Conservation (phyloP, 1,284 basidiomycete species). For the Pyrrhoderma noxium region DNA sequence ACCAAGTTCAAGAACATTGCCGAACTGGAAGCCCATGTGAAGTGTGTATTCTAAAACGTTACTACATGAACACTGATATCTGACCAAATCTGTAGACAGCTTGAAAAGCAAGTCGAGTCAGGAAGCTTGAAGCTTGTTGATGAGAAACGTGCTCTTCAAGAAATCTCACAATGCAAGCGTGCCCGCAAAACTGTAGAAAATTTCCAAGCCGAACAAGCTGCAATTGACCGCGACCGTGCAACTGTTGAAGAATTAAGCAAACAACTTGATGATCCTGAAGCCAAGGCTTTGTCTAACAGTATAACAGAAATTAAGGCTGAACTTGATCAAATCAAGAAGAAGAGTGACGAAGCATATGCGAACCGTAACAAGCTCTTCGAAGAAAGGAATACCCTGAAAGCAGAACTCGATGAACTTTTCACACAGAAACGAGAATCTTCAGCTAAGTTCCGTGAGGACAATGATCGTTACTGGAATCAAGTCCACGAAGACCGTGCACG, state of each 20-base stretch:
- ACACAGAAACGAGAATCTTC: conserved; percentile 73
- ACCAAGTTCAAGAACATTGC: conserved; percentile 76
- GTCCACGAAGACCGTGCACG: conserved; percentile 79
- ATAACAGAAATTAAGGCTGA: conserved; percentile 83
- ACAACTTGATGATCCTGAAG: conserved; percentile 88
- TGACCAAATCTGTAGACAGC: conserved; percentile 42
- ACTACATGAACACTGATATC: conserved; percentile 6
- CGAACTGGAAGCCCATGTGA: conserved; percentile 87
- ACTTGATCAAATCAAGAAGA: conserved; percentile 81
- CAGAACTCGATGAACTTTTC: conserved; percentile 68
- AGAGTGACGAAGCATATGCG: conserved; percentile 81
- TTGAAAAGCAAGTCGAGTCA: conserved; percentile 87
- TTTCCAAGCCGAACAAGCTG: conserved; percentile 71
- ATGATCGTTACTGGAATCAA: conserved; percentile 77
- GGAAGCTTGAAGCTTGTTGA: conserved; percentile 91
- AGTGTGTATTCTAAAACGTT: conserved; percentile 40
- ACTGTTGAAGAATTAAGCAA: conserved; percentile 77
- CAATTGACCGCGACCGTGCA: conserved; percentile 77
- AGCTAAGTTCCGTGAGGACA: conserved; percentile 68
- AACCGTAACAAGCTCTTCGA: conserved; percentile 81
- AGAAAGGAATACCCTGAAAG: conserved; percentile 75
- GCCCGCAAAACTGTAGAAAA: conserved; percentile 67
- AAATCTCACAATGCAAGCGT: conserved; percentile 73
- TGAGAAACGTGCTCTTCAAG: conserved; percentile 90
- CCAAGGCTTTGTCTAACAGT: conserved; percentile 74